Percentiles rank a stretch among this genome's conserved stretches.
phyloP scores from a whole-genome alignment of 2,329 filamentous ascomycete species.

The Arthroderma sp. region DNA sequence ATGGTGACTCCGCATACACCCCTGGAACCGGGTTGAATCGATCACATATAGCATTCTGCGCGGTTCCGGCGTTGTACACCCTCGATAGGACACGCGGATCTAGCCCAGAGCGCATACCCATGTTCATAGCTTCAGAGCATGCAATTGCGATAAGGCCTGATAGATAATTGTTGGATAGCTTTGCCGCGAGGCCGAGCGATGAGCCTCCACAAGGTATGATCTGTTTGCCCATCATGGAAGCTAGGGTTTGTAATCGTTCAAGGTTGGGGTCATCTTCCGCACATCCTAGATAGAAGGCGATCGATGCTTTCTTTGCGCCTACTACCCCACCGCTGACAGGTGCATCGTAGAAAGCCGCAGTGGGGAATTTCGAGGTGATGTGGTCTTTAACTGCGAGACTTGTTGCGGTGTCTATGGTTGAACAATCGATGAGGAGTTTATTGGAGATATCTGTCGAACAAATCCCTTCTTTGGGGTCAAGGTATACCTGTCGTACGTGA shows the following conservation, averaged over 20 bases:
- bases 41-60: constrained; percentile 40
- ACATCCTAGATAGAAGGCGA: constrained; percentile 41
- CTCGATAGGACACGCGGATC: constrained; percentile 41
- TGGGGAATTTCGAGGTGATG: constrained; percentile 24
- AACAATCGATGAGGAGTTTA: constrained; percentile 42
- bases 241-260: constrained; percentile 29
- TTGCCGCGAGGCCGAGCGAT: constrained; percentile 44
- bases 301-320: constrained; percentile 38
- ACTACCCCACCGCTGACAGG: constrained; percentile 41
- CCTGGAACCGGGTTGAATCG: constrained; percentile 40
- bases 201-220: constrained; percentile 45
- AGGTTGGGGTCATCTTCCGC: constrained; percentile 32
- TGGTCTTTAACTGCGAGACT: constrained; percentile 34
- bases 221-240: constrained; percentile 40
- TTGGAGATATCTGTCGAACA: constrained; percentile 28
- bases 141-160: constrained; percentile 47
- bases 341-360: constrained; percentile 39
- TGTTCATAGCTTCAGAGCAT: constrained; percentile 45
- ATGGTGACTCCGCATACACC: constrained; percentile 35
- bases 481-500: constrained; percentile 40
- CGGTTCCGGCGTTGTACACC: constrained; percentile 40
- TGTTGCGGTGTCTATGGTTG: constrained; percentile 42
- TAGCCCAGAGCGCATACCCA: constrained; percentile 45
- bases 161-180: constrained; percentile 50
- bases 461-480: constrained; percentile 32